Base-by-base conservation (phyloP, 176 grass and related monocot species). In the Musa acuminata region DNA sequence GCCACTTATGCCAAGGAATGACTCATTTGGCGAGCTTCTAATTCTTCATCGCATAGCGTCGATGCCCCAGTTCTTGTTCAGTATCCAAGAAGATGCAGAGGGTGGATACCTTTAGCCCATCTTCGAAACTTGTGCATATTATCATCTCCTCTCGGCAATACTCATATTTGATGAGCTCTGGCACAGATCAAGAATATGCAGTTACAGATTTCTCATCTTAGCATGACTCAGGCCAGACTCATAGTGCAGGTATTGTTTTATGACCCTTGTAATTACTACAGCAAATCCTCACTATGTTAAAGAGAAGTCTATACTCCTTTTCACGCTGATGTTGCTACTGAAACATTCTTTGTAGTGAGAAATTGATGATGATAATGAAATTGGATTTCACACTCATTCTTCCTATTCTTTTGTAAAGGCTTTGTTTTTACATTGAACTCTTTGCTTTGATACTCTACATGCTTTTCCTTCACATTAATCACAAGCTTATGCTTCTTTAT, bases 1-100 rank as follows among this genome's bases (percentile, higher is more conserved):
- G 6, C 77, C 66, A 26, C 35, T 43, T 2, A 72, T 62, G 3
- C 50, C 77, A 57, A 72, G 77, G 24, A 79, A 71, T 3, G 67
- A 62, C 51, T 79, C 77, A 0, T 72, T 26, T n/a, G 67, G 53
- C 2, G 77, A 79, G 54, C 67, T 79, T 16, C 52, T 79, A 19
- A 25, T 72, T 14, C 77, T 79, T 79, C 77, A 53, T 25, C 77
- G 77, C 52, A 69, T 79, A 24, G 55, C 67, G n/a, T 79, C 77
- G 17, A 48, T 79, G 8, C 67, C 77, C 0, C 54, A 72, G n/a
- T 79, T 72, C 29, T 16, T 79, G 8, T 72, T 62, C 67, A 50
- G 72, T 23, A 62, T 60, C 19, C 50, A 27, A 11, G 77, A 71
- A 48, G 53, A 71, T 79, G 17, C 51, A 13, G 76, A 78, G 64